Conservation (phyloP, 1,284 basidiomycete genomes). For the Trametes polyzona region DNA sequence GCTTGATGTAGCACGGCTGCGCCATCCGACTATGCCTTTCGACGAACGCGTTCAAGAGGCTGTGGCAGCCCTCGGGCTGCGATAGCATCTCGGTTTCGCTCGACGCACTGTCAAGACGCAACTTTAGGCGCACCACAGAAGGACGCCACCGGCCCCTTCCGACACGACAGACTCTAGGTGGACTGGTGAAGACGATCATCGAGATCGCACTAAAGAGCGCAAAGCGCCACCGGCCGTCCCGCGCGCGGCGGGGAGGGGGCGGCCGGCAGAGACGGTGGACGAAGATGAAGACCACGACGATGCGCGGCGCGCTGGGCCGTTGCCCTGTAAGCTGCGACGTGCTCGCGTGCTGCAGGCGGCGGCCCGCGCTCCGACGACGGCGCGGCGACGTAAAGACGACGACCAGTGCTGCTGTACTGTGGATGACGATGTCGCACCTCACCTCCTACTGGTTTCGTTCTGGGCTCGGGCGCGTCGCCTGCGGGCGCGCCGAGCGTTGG, state of each 20-base stretch:
- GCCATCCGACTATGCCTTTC: constrained; percentile 28
- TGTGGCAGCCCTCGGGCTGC: constrained; percentile 32
- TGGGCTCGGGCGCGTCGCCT: background rate
- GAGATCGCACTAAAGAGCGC: constrained; percentile 31
- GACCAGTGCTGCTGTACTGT: too few species aligned
- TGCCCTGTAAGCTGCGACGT: constrained; percentile 1
- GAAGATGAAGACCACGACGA: background rate
- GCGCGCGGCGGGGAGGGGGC: constrained; percentile 3
- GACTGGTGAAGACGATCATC: constrained; percentile 19
- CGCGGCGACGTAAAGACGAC: too few species aligned
- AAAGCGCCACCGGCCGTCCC: constrained; percentile 28
- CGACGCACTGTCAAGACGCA: constrained; percentile 1
- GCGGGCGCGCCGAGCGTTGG: constrained; percentile 3
- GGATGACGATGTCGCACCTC: background rate
- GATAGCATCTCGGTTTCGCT: constrained; percentile 16
- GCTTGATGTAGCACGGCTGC: constrained; percentile 33
- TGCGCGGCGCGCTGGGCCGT: background rate
- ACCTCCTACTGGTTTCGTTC: too few species aligned
- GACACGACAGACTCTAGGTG: background rate
- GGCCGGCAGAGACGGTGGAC: constrained; percentile 17
- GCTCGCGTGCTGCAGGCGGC: too few species aligned
- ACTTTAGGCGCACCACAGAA: background rate
- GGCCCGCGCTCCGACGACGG: too few species aligned
- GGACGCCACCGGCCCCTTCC: too few species aligned
- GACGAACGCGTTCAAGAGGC: constrained; percentile 35